These are phyloP conservation scores for Fragilaria crotonensis DNA, from an alignment of 108 stramenopile genomes.

Conservation along the genomic window DNA sequence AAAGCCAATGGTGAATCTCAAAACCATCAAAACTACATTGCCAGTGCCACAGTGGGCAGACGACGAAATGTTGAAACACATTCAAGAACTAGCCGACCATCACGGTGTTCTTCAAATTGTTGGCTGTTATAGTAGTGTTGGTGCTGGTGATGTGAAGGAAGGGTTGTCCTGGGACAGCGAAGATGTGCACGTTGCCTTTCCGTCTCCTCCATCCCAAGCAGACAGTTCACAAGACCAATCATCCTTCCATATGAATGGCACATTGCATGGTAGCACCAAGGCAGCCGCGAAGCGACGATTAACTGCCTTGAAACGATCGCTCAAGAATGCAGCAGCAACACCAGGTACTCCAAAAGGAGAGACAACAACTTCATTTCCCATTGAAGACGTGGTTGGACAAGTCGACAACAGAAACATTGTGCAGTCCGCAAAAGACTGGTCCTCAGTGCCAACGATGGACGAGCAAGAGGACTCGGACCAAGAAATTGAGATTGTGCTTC, in stretches of 20 bases:
- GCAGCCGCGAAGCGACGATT: constrained; percentile 66
- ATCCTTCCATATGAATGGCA: constrained; percentile 22
- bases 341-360: too few relatives aligned
- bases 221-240: not conserved
- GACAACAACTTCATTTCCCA: constrained; percentile 7
- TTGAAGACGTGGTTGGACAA: constrained; percentile 9
- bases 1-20: constrained; percentile 44
- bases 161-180: not conserved
- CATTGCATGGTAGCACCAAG: constrained; percentile 65
- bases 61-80: constrained; percentile 10
- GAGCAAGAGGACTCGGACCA: not conserved
- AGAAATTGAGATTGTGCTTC: not conserved
- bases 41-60: constrained; percentile 15
- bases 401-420: constrained; percentile 14
- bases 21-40: constrained; percentile 31
- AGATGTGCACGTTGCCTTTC: constrained; percentile 41
- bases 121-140: not conserved
- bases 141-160: not conserved
- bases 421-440: constrained; percentile 8
- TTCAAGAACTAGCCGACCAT: constrained; percentile 21
- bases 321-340: too few relatives aligned
- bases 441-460: not conserved
- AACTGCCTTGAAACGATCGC: constrained; percentile 42
- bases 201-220: constrained; percentile 33
- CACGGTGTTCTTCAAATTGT: constrained; percentile 36